Evolutionary conservation across 176 grass and related monocot genomes (phyloP).

Genomic region (Dendrocalamus sinicus): DNA sequence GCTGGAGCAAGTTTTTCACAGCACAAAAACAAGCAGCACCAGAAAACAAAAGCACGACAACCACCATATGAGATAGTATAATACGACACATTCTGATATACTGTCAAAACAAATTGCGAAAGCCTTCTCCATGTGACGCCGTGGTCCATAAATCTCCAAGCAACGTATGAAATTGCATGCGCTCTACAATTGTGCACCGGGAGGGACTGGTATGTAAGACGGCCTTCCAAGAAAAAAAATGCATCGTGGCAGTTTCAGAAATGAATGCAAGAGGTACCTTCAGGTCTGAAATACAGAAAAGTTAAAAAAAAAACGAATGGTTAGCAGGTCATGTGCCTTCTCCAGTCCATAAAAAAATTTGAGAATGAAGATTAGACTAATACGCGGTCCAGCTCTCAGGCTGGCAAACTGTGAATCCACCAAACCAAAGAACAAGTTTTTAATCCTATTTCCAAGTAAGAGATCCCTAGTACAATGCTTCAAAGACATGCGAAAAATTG

Average conservation of each 20-base stretch:
- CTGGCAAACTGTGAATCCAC: background rate
- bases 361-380: background rate
- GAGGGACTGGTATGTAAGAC: background rate
- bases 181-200: background rate
- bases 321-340: background rate
- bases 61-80: background rate
- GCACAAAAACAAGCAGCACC: background rate
- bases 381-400: background rate
- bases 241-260: background rate
- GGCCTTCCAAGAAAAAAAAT: background rate
- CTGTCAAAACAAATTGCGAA: background rate
- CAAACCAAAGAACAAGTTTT: background rate
- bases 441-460: background rate
- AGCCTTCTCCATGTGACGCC: background rate
- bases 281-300: constrained; percentile 30
- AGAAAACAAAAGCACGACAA: background rate
- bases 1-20: background rate
- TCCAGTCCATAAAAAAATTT: background rate
- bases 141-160: background rate
- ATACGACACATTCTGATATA: background rate
- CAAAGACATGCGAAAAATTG: background rate
- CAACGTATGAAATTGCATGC: background rate
- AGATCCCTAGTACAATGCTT: background rate
- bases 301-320: background rate
- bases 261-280: background rate